Evolutionary conservation across 1,139 yeast species (phyloP).

Genomic region (Hansenula sp.): DNA sequence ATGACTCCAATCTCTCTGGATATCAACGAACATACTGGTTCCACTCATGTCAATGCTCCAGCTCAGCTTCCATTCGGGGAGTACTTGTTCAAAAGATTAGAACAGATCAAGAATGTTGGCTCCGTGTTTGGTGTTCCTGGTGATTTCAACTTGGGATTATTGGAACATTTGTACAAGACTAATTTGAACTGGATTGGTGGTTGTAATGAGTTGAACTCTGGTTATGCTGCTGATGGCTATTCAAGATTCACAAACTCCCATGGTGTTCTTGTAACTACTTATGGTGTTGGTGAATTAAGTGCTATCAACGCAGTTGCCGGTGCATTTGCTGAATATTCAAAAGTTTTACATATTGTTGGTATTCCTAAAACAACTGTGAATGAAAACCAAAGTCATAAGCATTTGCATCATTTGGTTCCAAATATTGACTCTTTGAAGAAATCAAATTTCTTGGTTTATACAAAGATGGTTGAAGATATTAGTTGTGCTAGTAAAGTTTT

Average conservation of each 20-base stretch:
- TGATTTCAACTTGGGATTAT: slow-evolving; percentile 52
- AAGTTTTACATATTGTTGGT: slow-evolving; percentile 65
- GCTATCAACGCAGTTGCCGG: slow-evolving; percentile 69
- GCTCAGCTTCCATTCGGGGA: slow-evolving; percentile 39
- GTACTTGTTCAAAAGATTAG: slow-evolving; percentile 45
- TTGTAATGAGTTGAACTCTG: slow-evolving; percentile 56
- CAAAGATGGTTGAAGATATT: slow-evolving; percentile 51
- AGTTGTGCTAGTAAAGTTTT: slow-evolving; percentile 58
- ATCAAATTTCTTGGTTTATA: slow-evolving; percentile 55
- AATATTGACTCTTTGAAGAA: slow-evolving; percentile 35
- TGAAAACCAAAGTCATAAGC: slow-evolving; percentile 19
- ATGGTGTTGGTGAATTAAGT: slow-evolving; percentile 71
- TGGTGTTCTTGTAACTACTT: slow-evolving; percentile 59
- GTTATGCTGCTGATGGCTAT: slow-evolving; percentile 68
- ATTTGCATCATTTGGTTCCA: slow-evolving; percentile 62
- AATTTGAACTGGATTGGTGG: slow-evolving; percentile 41
- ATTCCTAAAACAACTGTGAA: slow-evolving; percentile 42
- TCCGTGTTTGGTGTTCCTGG: slow-evolving; percentile 47
- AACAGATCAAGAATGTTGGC: slow-evolving; percentile 33
- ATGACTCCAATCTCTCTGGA: slow-evolving; percentile 4
- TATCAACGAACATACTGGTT: background rate
- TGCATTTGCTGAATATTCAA: slow-evolving; percentile 62
- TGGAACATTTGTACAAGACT: slow-evolving; percentile 52
- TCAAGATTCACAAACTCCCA: slow-evolving; percentile 58
- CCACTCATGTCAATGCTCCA: background rate